Evolutionary conservation across 106 monocot genomes (phyloP), one percentile per base, ranked within the genome.

Genomic region (Amphibolis antarctica): DNA sequence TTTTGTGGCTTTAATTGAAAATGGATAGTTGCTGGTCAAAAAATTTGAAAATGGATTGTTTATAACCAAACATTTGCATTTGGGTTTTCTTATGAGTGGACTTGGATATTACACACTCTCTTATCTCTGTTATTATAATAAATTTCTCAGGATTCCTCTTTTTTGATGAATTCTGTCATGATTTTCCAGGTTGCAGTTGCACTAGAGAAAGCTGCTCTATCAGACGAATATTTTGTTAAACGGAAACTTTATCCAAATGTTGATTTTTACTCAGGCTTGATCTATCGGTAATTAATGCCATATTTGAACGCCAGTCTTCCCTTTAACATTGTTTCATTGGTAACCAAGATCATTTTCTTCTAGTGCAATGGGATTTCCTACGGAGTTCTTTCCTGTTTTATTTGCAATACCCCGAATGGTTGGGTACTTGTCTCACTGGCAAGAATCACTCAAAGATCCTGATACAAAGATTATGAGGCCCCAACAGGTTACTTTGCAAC

Each of bases 401-500:
- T 90, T 98, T 81, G 96, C 86, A 1, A 85, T 98, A 42, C 87
- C 96, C 59, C 82, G 96, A 11, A 98, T 98, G 96, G 90, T 86
- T 76, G 96, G 96, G 21, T 98, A 83, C 44, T 71, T 98, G 42
- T 72, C 90, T 55, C 96, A 98, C 66, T 98, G 96, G 96, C 73
- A 84, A 47, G 96, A 98, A 62, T 98, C 96, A n/a, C 83, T 98
- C n/a, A 84, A 90, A 82, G 96, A 90, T 76, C 90, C 96, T 56
- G 96, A 98, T 59, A 90, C 87, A n/a, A 98, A 98, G 76, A 98
- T 98, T 63, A 90, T 90, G 80, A 84, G 96, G 62, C 96, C 90
- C 15, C 90, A 86, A 55, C 74, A 98, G 96, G 96, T 98, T 46
- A 76, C 4, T 28, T 25, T 2, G 2, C 36, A 27, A 15, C 57